Evolutionary conservation across 2,329 filamentous ascomycete genomes (phyloP).

Genomic region (Grosmannia penicillata): DNA sequence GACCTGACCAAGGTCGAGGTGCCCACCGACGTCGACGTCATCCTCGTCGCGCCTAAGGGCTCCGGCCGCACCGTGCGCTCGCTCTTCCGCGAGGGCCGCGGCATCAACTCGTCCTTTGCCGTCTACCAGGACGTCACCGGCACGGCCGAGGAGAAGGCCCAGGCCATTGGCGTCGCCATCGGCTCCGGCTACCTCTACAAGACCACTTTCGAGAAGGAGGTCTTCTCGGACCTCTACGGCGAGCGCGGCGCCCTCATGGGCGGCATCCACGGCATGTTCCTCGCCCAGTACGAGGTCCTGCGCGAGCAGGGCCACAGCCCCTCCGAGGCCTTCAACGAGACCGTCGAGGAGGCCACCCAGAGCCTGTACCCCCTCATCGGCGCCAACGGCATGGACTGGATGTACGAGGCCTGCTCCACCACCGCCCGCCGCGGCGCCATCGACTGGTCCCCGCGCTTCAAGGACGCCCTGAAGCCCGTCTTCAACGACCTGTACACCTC

Average conservation of each 20-base stretch:
- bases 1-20: conserved; percentile 98
- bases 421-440: conserved; percentile 96
- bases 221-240: conserved; percentile 98
- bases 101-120: conserved; percentile 98
- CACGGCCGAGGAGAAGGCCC: conserved; percentile 94
- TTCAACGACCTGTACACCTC: conserved; percentile 96
- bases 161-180: conserved; percentile 92
- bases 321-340: conserved; percentile 99
- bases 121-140: conserved; percentile 98
- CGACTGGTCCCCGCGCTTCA: conserved; percentile 96
- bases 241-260: conserved; percentile 99
- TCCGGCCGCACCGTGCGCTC: conserved; percentile 96
- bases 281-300: conserved; percentile 99
- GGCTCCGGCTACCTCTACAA: conserved; percentile 98
- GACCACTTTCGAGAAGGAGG: conserved; percentile 99
- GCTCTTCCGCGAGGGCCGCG: conserved; percentile 97
- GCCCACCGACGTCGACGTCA: conserved; percentile 90
- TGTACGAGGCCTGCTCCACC: conserved; percentile 99
- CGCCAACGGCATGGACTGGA: conserved; percentile 99
- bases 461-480: conserved; percentile 95
- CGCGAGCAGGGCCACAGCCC: conserved; percentile 96
- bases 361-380: conserved; percentile 95
- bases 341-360: conserved; percentile 98
- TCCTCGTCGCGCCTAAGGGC: conserved; percentile 98
- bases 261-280: conserved; percentile 99